Base-by-base conservation (phyloP, 176 grass and related monocot species). In the Carex myosuroides region DNA sequence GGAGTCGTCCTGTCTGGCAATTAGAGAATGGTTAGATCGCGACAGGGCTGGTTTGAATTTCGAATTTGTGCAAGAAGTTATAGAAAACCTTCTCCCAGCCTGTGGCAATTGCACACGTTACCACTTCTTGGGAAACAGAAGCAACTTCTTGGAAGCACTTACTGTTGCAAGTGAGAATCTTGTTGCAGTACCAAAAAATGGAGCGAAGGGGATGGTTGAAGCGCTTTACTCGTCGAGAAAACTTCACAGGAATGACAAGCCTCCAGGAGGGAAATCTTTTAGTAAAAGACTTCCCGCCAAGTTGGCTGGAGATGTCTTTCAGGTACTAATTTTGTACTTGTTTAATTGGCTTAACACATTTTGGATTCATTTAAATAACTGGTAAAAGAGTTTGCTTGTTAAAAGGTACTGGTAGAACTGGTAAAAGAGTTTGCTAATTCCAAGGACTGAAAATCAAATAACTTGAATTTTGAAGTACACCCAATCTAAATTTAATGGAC, bases 21-120 rank as follows among this genome's bases (percentile, higher is more conserved):
- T 95, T 80, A 89, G 86, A 90, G 90, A 93, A 86, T 95, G 96
- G 96, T 84, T 99, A 86, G 89, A 89, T 46, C 85, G 87, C 0
- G 96, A 99, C 57, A 92, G 96, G 54, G 85, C 90, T 83, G 96
- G 96, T 50, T 93, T 99, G 85, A 91, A 99, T 86, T 73, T 89
- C 62, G 91, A 85, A 60, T 95, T 99, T 88, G 93, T 99, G 75
- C 93, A 99, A 73, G 93, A 99, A 99, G 87, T 99, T 65, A 87
- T 99, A 77, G 96, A 99, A 89, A 93, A 84, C 70, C 91, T 95
- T 88, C 91, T 93, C 75, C 91, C 86, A 71, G 89, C 96, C 48
- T 82, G 73, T 66, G 46, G 14, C 20, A 74, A 84, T 60, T 95
- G 92, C 89, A 83, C 84, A 44, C 84, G 81, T 50, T 99, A 99